phyloP scores from a whole-genome alignment of 345 rosid species.

The Gossypioides kirkii region DNA sequence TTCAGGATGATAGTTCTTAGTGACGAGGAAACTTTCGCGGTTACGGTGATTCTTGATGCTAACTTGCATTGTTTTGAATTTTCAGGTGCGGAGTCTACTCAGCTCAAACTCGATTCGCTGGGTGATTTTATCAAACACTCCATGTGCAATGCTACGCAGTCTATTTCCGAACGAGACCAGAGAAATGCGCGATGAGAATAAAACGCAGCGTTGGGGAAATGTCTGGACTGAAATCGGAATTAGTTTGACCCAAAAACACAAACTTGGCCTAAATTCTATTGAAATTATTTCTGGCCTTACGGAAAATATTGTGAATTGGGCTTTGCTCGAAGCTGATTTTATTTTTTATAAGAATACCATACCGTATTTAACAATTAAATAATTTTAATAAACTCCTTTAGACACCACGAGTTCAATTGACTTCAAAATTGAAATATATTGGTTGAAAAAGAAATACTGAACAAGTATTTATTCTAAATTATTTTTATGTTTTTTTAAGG shows the following conservation, averaged over 20 bases:
- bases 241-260: background rate
- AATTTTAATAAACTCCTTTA: no score
- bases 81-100: background rate
- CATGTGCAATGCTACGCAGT: background rate
- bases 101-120: background rate
- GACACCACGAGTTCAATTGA: no score
- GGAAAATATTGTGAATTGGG: background rate
- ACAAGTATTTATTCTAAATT: no score
- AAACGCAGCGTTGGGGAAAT: background rate
- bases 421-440: no score
- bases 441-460: no score
- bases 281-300: background rate
- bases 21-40: background rate
- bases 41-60: slow-evolving; percentile 1
- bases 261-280: background rate
- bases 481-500: no score
- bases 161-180: background rate
- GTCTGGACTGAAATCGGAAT: background rate
- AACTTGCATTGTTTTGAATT: slow-evolving; percentile 7
- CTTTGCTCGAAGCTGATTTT: background rate
- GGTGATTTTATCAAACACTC: slow-evolving; percentile 5
- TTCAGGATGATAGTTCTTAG: slow-evolving; percentile 14
- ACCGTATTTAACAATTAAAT: no score
- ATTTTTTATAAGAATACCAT: no score
- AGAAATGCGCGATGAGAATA: background rate